These are phyloP conservation scores for Lichtheimia ramosa DNA, from an alignment of 371 early-diverging fungal species.

Conservation along the genomic window DNA sequence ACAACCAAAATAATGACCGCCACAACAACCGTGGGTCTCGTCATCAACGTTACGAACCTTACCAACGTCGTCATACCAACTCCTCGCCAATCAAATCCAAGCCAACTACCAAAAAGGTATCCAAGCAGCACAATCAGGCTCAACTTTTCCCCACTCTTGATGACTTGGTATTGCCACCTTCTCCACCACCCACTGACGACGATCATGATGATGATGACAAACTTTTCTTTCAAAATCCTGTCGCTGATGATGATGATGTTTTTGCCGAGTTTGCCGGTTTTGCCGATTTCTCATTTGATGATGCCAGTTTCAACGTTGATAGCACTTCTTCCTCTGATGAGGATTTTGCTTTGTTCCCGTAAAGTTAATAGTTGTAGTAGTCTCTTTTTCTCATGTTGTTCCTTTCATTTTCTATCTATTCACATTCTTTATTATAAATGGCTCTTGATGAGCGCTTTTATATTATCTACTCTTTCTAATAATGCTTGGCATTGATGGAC, in stretches of 20 bases:
- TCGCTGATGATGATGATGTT: constrained; percentile 16
- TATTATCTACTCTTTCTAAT: constrained; percentile 22
- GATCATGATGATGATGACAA: neutral
- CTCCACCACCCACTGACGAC: constrained; percentile 3
- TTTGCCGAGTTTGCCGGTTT: constrained; percentile 13
- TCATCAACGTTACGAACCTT: neutral
- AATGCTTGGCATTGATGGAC: constrained; percentile 16
- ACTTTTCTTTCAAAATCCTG: neutral
- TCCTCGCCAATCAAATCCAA: neutral
- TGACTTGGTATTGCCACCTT: constrained; percentile 4
- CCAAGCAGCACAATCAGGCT: neutral
- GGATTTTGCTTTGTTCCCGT: constrained; percentile 14
- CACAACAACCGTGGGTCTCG: neutral
- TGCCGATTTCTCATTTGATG: constrained; percentile 2
- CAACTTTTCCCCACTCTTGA: neutral
- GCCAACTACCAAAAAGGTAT: neutral
- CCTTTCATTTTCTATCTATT: neutral
- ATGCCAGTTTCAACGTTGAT: neutral
- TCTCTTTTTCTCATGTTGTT: constrained; percentile 7
- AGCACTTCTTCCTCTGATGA: constrained; percentile 8
- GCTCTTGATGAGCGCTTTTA: constrained; percentile 12
- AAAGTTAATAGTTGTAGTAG: neutral
- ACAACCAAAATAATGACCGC: neutral
- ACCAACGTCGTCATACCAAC: neutral
- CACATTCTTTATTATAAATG: constrained; percentile 6